Base-by-base conservation (phyloP, 1,139 yeast species). In the Candida tetrigidarum region DNA sequence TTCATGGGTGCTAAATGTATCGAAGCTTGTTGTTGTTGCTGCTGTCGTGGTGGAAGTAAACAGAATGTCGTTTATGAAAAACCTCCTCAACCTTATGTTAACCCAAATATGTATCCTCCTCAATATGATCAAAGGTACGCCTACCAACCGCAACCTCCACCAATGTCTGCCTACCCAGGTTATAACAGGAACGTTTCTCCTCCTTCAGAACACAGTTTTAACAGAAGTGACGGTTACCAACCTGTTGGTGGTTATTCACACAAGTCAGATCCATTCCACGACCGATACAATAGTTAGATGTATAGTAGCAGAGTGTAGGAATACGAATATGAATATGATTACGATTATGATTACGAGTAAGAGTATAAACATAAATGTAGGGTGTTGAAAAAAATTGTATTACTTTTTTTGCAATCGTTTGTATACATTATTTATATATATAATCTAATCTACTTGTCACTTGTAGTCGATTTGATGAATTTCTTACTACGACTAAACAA, bases 21-120 rank as follows among this genome's bases (percentile, higher is more conserved):
- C 22, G 71, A 68, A 45, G 76, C 81, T 8, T 58, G 74, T 45
- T 77, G 78, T 59, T 73, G 81, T 51, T 72, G 79, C 52, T 72
- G 78, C 52, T 67, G 75, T 53, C 50, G 74, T 22, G 41, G 37
- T 14, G 22, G 39, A 1, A 29, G 33, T 16, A 39, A 16, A 33
- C 19, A 22, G n/a, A 38, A 19, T n/a, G 36, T 30, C 5, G 22
- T 23, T 15, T 38, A 44, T 27, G 45, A 45, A 33, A 34, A 45
- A 32, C 45, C 46, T n/a, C 49, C 47, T 20, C 50, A 40, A 22
- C 55, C 66, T 9, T 66, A 63, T 49, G 55, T 57, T 33, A 71
- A 71, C 53, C 69, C 71, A 18, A 63, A 69, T 49, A 71, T 72
- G 77, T 72, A 73, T 51, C 65, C 64, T 4, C 60, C 64, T 6